A percentile compares a stretch with the other conserved stretches of the same genome.
Evolutionary conservation across 306 rosid species (phyloP).

Genomic region (Prunus davidiana): DNA sequence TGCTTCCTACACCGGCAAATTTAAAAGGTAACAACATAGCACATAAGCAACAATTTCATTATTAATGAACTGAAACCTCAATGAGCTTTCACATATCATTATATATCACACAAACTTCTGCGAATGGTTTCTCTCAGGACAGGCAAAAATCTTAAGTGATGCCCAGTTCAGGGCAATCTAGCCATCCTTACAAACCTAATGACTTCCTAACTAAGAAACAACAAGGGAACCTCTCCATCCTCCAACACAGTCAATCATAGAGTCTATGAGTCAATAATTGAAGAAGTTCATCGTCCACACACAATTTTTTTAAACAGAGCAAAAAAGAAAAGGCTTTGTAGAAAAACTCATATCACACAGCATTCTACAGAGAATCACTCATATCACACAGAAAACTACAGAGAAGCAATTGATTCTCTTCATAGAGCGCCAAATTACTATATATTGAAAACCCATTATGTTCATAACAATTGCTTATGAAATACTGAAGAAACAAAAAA

Average conservation of each 20-base stretch:
- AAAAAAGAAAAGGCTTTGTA: not conserved
- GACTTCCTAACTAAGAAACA: not conserved
- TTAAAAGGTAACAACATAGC: not conserved
- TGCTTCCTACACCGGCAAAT: not conserved
- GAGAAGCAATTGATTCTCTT: not conserved
- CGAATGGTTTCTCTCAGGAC: not conserved
- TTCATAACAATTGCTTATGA: not conserved
- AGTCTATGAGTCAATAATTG: not conserved
- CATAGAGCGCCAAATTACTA: not conserved
- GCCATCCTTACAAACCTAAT: not conserved
- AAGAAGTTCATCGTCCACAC: not conserved
- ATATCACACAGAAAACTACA: not conserved
- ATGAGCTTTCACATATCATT: not conserved
- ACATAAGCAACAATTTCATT: not conserved
- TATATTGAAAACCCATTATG: not conserved
- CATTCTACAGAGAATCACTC: not conserved
- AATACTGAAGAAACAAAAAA: not conserved
- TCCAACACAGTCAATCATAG: not conserved
- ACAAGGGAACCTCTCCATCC: conserved; percentile 2
- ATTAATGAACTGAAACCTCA: not conserved
- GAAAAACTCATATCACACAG: not conserved
- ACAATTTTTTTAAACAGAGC: not conserved
- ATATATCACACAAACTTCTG: not conserved
- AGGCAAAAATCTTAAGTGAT: not conserved
- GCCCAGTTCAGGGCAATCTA: not conserved